Percentiles rank a stretch among this genome's conserved stretches.
These are phyloP conservation scores for Cyclotella atomus DNA, from an alignment of 108 stramenopile genomes.

Conservation along the genomic window DNA sequence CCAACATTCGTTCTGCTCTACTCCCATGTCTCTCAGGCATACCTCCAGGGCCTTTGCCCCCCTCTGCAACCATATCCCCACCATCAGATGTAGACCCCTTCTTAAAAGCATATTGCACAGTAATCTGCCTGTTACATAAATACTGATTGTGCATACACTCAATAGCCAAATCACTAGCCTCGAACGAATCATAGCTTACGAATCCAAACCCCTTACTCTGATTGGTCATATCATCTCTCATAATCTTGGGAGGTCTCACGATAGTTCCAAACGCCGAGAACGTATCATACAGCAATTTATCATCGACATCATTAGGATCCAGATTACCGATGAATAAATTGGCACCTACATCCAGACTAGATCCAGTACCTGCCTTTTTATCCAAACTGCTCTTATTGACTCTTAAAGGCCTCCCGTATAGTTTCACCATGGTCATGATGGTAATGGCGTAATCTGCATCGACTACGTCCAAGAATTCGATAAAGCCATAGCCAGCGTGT, in stretches of 20 bases:
- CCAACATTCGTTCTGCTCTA: constrained; percentile 97
- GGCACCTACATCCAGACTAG: constrained; percentile 90
- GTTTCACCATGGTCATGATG: constrained; percentile 97
- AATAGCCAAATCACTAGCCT: constrained; percentile 95
- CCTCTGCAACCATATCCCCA: constrained; percentile 51
- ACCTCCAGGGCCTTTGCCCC: constrained; percentile 55
- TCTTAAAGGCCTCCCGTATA: constrained; percentile 89
- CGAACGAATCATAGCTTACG: constrained; percentile 92
- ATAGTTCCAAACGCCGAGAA: constrained; percentile 97
- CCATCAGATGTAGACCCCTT: constrained; percentile 68
- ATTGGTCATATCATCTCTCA: constrained; percentile 89
- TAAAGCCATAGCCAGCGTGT: constrained; percentile 96
- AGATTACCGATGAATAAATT: constrained; percentile 98
- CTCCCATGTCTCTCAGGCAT: constrained; percentile 94
- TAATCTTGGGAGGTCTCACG: constrained; percentile 88
- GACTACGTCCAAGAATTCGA: constrained; percentile 91
- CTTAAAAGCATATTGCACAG: constrained; percentile 98
- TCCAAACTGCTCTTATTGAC: constrained; percentile 92
- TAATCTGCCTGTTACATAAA: constrained; percentile 94
- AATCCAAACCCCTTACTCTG: constrained; percentile 95
- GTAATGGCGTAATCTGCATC: constrained; percentile 98
- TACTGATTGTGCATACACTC: constrained; percentile 99
- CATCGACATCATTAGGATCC: constrained; percentile 94
- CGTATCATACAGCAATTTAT: constrained; percentile 98
- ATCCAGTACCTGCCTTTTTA: constrained; percentile 68